Evolutionary conservation across 495 filamentous ascomycete genomes (phyloP).

Genomic region (Penicillium macrosclerotiorum): DNA sequence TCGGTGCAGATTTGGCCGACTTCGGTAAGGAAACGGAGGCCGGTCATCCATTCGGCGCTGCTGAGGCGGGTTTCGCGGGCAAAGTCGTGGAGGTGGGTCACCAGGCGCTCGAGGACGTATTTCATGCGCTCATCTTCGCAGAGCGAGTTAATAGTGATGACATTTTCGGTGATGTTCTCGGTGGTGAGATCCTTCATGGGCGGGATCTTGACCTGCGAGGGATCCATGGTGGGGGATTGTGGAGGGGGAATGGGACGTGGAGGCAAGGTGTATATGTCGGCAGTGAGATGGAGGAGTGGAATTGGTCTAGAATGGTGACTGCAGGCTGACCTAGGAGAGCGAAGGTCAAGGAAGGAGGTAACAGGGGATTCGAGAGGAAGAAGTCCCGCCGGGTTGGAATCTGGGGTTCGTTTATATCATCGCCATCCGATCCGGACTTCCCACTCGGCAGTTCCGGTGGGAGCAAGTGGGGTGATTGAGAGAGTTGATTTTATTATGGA

Average conservation of each 20-base stretch:
- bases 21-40: slow-evolving; percentile 65
- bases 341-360: too few relatives aligned
- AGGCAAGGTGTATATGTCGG: not conserved
- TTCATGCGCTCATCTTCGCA: slow-evolving; percentile 61
- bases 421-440: not conserved
- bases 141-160: slow-evolving; percentile 71
- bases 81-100: slow-evolving; percentile 81
- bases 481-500: not conserved
- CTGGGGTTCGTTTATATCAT: slow-evolving; percentile 5
- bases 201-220: slow-evolving; percentile 50
- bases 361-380: not conserved
- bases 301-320: not conserved
- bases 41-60: slow-evolving; percentile 76
- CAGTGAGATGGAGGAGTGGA: not conserved
- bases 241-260: not conserved
- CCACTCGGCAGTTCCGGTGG: slow-evolving; percentile 9
- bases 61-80: slow-evolving; percentile 77
- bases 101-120: slow-evolving; percentile 70
- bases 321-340: too few relatives aligned
- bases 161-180: slow-evolving; percentile 82
- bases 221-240: slow-evolving; percentile 43
- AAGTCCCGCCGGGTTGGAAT: slow-evolving; percentile 1
- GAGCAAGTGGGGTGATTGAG: slow-evolving; percentile 2
- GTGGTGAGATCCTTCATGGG: slow-evolving; percentile 71
- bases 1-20: slow-evolving; percentile 72